Evolutionary conservation across 2,329 filamentous ascomycete genomes (phyloP).

Genomic region (Lecanoromycetidae sp.): DNA sequence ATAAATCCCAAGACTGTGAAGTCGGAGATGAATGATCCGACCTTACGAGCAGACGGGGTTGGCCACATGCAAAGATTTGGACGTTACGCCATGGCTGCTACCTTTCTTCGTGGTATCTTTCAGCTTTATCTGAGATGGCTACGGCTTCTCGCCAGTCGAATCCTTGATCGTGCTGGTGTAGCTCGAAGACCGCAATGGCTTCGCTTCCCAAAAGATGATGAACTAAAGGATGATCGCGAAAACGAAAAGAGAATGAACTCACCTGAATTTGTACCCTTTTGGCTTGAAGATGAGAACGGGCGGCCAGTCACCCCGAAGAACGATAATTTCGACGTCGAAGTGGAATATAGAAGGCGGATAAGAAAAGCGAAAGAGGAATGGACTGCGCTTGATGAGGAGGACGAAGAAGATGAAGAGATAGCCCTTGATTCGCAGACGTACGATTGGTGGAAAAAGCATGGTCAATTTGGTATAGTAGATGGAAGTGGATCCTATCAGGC

Average conservation of each 20-base stretch:
- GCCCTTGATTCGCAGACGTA: constrained; percentile 62
- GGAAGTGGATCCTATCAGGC: constrained; percentile 66
- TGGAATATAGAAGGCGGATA: too few species aligned
- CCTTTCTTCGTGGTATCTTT: constrained; percentile 65
- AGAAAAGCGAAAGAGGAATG: constrained; percentile 57
- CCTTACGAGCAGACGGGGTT: constrained; percentile 46
- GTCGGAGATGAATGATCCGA: constrained; percentile 20
- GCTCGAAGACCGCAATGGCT: constrained; percentile 53
- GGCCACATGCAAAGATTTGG: constrained; percentile 68
- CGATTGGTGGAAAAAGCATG: constrained; percentile 69
- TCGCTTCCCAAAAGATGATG: constrained; percentile 20
- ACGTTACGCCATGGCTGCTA: constrained; percentile 63
- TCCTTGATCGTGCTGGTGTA: constrained; percentile 49
- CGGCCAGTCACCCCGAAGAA: constrained; percentile 38
- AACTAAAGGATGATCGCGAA: not conserved
- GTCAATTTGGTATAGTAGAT: constrained; percentile 75
- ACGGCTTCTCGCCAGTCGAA: constrained; percentile 34
- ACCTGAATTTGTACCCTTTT: constrained; percentile 35
- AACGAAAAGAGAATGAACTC: not conserved
- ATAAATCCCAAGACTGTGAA: constrained; percentile 31
- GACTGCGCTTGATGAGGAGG: constrained; percentile 30
- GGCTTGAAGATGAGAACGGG: constrained; percentile 41
- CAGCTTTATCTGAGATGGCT: constrained; percentile 41
- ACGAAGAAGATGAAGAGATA: constrained; percentile 43
- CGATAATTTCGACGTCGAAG: constrained; percentile 67